These are phyloP conservation scores for Phaeosphaeria sp. DNA, from an alignment of 2,329 filamentous ascomycete species.

Conservation along the genomic window DNA sequence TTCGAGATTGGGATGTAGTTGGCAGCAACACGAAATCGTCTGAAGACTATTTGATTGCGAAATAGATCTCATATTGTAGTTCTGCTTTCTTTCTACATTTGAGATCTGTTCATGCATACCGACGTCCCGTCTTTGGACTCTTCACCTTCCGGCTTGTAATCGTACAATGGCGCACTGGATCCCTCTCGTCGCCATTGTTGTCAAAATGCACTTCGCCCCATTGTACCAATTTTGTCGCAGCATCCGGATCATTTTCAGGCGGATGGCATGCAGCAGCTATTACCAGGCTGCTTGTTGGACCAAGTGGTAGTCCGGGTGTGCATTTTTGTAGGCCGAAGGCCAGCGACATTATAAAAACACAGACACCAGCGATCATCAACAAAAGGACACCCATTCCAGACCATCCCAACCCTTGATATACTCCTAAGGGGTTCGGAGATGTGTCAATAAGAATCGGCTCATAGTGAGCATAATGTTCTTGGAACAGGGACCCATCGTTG, in stretches of 20 bases:
- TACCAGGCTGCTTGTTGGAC: slow-evolving; percentile 12
- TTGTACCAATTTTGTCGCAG: slow-evolving; percentile 6
- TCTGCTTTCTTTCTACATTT: no score
- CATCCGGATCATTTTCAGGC: slow-evolving; percentile 9
- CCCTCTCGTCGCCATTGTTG: neutral
- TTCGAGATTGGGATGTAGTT: no score
- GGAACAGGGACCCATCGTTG: neutral
- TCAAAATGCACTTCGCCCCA: slow-evolving; percentile 7
- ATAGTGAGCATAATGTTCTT: no score
- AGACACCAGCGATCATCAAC: slow-evolving; percentile 4
- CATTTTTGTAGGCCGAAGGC: slow-evolving; percentile 10
- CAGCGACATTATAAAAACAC: slow-evolving; percentile 1
- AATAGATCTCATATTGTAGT: no score
- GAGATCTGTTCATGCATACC: slow-evolving; percentile 3
- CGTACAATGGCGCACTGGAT: slow-evolving; percentile 3
- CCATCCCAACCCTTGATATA: slow-evolving; percentile 4
- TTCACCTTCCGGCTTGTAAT: slow-evolving; percentile 10
- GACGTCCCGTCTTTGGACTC: neutral
- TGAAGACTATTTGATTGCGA: no score
- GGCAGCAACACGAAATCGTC: no score
- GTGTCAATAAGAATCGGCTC: no score
- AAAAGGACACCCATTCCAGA: slow-evolving; percentile 7
- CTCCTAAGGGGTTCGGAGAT: neutral
- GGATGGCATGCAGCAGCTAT: slow-evolving; percentile 13
- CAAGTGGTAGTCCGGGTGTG: slow-evolving; percentile 10